Base-by-base conservation (phyloP, 2,329 filamentous ascomycete genomes). In the Ophiocordyceps polyrhachis-furcata region DNA sequence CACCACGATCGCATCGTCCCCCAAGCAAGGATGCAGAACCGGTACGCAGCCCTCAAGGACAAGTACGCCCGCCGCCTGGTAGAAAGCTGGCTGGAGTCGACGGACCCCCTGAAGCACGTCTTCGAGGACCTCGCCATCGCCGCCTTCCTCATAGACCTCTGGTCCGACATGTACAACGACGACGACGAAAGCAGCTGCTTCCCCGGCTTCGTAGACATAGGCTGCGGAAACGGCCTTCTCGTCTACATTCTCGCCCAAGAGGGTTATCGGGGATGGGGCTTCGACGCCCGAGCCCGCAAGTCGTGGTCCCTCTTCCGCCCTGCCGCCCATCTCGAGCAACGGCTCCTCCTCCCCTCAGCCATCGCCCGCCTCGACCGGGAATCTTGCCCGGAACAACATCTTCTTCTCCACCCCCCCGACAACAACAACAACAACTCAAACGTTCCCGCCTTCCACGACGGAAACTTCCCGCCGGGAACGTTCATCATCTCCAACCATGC, bases 401-500 rank as follows among this genome's bases (percentile, higher is more conserved):
- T 4, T 23, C 21, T 4, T 23, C 21, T 4, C 6, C 21, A 31
- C 47, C 4, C 38, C 41, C 20, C n/a, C 47, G 4, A 41, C 40
- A 6, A 3, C 21, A 23, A 23, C n/a, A n/a, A n/a, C n/a, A n/a
- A n/a, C n/a, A n/a, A n/a, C n/a, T n/a, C n/a, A 23, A 6, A 23
- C 21, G 3, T 6, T 3, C 5, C 48, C 7, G 25, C 47, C 5
- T 57, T 68, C 15, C 70, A 76, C 53, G 60, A 68, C 49, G 91
- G 89, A 32, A 55, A 69, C 11, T 94, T 96, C 55, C 69, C 76
- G 0, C 58, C 61, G 15, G 76, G 77, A 25, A 93, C 86, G 0
- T 98, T 98, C 61, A 86, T 98, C 54, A 82, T 98, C 50, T 93
- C 87, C 43, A 98, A 98, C 57, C 91, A 98, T 59, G 89, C 89